Evolutionary conservation across 306 rosid genomes (phyloP), one percentile per base, ranked within the genome.

Genomic region (Citrullus amarus): DNA sequence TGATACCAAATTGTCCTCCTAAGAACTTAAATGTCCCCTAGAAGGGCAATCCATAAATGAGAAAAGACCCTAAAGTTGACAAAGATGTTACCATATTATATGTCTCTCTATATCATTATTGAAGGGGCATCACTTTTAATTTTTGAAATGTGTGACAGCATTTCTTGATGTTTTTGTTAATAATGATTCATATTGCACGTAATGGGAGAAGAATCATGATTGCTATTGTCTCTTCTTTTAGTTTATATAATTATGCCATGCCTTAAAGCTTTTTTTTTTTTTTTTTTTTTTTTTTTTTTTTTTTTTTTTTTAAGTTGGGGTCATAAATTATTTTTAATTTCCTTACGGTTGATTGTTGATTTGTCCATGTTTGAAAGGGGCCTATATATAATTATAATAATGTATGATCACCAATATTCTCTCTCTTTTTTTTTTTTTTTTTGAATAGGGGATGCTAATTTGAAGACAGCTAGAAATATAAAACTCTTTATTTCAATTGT

Each of bases 141-240:
- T 34, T 34, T 32, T 63, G 12, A 67, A 67, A 65, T 65, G 74
- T 67, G 74, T 67, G 54, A 67, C 74, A 67, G 16, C 53, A 41
- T 67, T 67, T 67, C 51, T 67, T 67, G 74, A 67, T 67, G 74
- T 67, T 67, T 67, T 67, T 67, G 74, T 67, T 67, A 67, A 67
- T 67, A 16, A 67, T 67, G 32, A 38, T 41, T 66, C 74, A 9
- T 20, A 67, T 38, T 67, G 74, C 74, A 67, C 74, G 74, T 67
- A 67, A 67, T 18, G 74, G 53, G 6, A 38, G 74, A 18, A 38
- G 53, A 67, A 67, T 39, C 74, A 41, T 67, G 17, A 67, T 67
- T 67, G 4, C 53, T 18, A 32, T n/a, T 41, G 74, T 67, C 74
- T n/a, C 74, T 67, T 67, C 32, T 41, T 67, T 67, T 38, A 67